Evolutionary conservation across 2,329 filamentous ascomycete genomes (phyloP), one percentile per base, ranked within the genome.

Genomic region (Dryadomyces sulphureus): DNA sequence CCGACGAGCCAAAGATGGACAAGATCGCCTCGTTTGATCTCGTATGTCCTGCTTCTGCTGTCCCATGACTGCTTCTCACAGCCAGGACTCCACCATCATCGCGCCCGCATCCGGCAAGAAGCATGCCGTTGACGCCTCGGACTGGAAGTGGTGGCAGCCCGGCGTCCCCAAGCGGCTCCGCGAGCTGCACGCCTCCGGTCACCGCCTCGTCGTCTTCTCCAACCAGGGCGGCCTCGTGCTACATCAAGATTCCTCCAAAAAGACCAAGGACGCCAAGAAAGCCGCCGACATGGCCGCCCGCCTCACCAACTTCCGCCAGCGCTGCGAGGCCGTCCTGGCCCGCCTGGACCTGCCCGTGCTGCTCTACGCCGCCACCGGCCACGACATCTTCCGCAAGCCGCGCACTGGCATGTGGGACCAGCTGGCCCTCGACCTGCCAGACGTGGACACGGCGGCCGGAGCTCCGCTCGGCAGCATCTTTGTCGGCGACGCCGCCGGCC

Each of bases 81-180:
- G 12, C 12, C 48, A 85, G 81, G 92, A 98, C 59, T 92, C 85
- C 7, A 98, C 92, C 1, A 65, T 98, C 30, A 87, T 98, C 50
- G 69, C 70, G 2, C 83, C 87, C 0, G 72, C 77, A 4, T 94
- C 88, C 0, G 88, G 88, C 7, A 92, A 86, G 62, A 82, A 75
- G 43, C 90, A 90, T 56, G 72, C 77, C 3, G 72, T 73, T 44
- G 75, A 79, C 52, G 75, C 79, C 0, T 67, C 69, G 4, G 90
- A 96, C 59, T 98, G 92, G 92, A 87, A 85, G 60, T 98, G 92
- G 92, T 96, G 88, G 87, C 68, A 93, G 59, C 55, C 64, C 14
- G 70, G 65, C 17, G 84, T 96, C 0, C 86, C 87, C 1, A 63
- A 61, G 0, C 75, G 67, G 45, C 61, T 98, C 17, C 75, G 72